Evolutionary conservation across 768 basidiomycete species (phyloP).

Genomic region (Mycena pura): DNA sequence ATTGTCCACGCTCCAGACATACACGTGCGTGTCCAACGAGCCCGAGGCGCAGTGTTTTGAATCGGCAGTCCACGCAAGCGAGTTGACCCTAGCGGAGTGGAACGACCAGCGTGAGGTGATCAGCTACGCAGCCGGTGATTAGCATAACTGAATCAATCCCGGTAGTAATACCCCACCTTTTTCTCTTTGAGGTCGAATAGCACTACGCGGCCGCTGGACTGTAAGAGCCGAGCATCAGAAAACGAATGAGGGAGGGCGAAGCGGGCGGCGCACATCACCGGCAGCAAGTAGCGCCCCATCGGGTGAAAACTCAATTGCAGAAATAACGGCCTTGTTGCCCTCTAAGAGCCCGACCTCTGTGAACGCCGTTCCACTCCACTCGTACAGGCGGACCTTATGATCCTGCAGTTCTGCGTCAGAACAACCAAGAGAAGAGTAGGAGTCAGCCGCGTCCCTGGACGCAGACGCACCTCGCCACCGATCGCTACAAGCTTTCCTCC

Average conservation of each 20-base stretch:
- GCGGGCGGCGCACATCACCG: conserved; percentile 77
- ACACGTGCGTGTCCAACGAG: conserved; percentile 92
- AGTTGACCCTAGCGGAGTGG: conserved; percentile 83
- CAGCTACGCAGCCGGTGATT: conserved; percentile 38
- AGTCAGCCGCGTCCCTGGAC: too few species aligned
- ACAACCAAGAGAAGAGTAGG: not conserved
- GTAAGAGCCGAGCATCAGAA: conserved; percentile 6
- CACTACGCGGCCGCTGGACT: conserved; percentile 85
- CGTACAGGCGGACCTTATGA: conserved; percentile 73
- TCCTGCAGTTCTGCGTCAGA: conserved; percentile 52
- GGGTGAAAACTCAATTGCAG: conserved; percentile 79
- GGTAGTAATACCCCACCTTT: conserved; percentile 51
- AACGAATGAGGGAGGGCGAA: not conserved
- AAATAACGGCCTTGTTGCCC: conserved; percentile 73
- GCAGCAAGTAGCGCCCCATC: conserved; percentile 78
- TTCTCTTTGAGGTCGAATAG: conserved; percentile 75
- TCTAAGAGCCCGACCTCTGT: conserved; percentile 64
- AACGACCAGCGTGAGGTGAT: conserved; percentile 84
- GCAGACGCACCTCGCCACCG: conserved; percentile 72
- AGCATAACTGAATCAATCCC: too few species aligned
- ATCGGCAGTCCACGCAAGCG: conserved; percentile 78
- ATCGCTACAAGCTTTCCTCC: conserved; percentile 67
- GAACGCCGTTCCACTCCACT: conserved; percentile 72
- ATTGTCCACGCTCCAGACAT: conserved; percentile 80
- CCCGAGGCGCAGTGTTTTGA: conserved; percentile 84